Base-by-base conservation (phyloP, 169 alveolate species). In the Besnoitia besnoiti region DNA sequence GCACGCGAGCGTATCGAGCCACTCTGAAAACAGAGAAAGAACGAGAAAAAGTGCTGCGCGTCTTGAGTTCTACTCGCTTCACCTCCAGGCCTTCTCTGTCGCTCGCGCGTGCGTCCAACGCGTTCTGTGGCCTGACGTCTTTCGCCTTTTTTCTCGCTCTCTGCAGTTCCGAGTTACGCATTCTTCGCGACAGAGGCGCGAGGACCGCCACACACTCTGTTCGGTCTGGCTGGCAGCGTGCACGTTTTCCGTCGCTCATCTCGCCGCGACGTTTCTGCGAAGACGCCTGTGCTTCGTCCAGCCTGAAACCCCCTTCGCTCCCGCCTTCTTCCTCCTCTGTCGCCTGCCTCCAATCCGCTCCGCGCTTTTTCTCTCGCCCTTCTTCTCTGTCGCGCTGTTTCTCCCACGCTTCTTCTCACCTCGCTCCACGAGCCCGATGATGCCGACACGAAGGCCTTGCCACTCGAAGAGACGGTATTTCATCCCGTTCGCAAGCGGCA, bases 1-100 rank as follows among this genome's bases (percentile, higher is more conserved):
- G 50, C 95, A 94, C 35, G 98, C 97, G 62, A 97, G 93, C 40
- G 98, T 95, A n/a, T 95, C 98, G 51, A 98, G 96, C 98, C 98
- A 98, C 88, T 98, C 96, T 91, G 92, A 33, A 12, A 21, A 39
- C 7, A 4, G 12, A 67, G 80, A 67, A 30, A 42, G n/a, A 42
- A n/a, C 39, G 46, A 67, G 44, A 35, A 8, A 30, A 7, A 16
- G 59, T 49, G 59, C 59, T 49, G 59, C 59, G n/a, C n/a, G n/a
- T n/a, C n/a, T n/a, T n/a, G n/a, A n/a, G n/a, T n/a, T n/a, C n/a
- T n/a, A n/a, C n/a, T n/a, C n/a, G n/a, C 67, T n/a, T 55, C 67
- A 10, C 59, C 59, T 49, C 59, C 59, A 10, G 59, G 24, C 59
- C 16, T 16, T 49, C 59, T 49, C 59, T 16, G 24, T 49, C 59